Evolutionary conservation across 2,329 filamentous ascomycete genomes (phyloP).

Genomic region (Exophiala alcalophila): DNA sequence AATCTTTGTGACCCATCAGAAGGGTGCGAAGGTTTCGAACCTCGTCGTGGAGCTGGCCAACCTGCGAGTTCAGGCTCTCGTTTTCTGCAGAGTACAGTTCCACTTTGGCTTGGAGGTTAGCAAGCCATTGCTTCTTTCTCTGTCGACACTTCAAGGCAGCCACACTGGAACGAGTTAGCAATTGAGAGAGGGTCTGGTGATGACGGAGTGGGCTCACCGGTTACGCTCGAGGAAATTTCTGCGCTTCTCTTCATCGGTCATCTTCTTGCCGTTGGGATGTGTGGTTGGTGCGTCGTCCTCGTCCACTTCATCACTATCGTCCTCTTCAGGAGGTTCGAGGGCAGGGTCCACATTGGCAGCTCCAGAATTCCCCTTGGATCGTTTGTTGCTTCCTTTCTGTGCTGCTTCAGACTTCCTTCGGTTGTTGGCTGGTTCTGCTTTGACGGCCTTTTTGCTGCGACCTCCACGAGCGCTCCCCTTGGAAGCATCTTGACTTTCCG

Average conservation of each 20-base stretch:
- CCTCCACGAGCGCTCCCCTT: conserved; percentile 64
- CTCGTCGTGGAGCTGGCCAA: conserved; percentile 82
- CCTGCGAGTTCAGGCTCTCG: conserved; percentile 77
- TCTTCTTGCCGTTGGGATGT: conserved; percentile 62
- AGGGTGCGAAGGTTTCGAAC: conserved; percentile 93
- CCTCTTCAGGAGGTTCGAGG: conserved; percentile 49
- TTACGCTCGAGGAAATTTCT: conserved; percentile 98
- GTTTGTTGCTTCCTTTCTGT: conserved; percentile 70
- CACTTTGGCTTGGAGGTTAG: conserved; percentile 89
- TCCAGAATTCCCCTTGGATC: conserved; percentile 60
- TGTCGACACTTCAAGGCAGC: conserved; percentile 96
- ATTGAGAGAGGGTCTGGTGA: not conserved
- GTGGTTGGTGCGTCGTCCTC: conserved; percentile 39
- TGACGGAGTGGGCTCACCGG: conserved; percentile 59
- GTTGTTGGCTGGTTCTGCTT: conserved; percentile 55
- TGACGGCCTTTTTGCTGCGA: conserved; percentile 60
- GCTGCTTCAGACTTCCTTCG: conserved; percentile 72
- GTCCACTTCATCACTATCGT: conserved; percentile 56
- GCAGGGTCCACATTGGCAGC: conserved; percentile 39
- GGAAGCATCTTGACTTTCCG: conserved; percentile 66
- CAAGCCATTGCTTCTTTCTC: conserved; percentile 97
- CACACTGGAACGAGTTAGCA: conserved; percentile 59
- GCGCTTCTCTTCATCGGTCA: conserved; percentile 97
- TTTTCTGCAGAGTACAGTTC: conserved; percentile 92
- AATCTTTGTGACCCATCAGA: conserved; percentile 91